phyloP scores from a whole-genome alignment of 805 yeast genomes.

The Maudiozyma pseudohumilis region DNA sequence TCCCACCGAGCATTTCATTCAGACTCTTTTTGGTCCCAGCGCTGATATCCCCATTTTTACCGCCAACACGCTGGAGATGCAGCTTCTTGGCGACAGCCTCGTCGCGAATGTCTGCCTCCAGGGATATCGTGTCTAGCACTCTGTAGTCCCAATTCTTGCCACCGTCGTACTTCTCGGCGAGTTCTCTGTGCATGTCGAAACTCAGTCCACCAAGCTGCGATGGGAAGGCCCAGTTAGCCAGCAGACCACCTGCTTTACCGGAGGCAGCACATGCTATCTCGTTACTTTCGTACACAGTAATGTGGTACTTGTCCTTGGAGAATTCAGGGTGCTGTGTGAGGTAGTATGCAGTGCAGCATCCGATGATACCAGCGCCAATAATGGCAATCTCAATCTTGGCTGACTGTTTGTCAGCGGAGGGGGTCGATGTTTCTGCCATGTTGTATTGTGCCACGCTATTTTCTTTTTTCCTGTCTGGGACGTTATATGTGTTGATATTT shows the following conservation, averaged over 20 bases:
- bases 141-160: constrained; percentile 88
- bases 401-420: constrained; percentile 14
- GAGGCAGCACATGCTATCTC: constrained; percentile 96
- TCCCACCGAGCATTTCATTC: constrained; percentile 1
- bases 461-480: no score
- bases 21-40: not conserved
- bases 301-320: constrained; percentile 62
- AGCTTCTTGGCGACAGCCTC: constrained; percentile 6
- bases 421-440: no score
- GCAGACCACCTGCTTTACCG: constrained; percentile 93
- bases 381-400: constrained; percentile 71
- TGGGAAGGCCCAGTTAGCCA: constrained; percentile 96
- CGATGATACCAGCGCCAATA: constrained; percentile 93
- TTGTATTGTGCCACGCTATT: no score
- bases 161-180: constrained; percentile 74
- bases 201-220: constrained; percentile 85
- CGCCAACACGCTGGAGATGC: not conserved
- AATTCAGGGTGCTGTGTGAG: constrained; percentile 74
- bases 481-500: no score
- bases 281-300: constrained; percentile 78
- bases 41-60: not conserved
- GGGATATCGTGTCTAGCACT: constrained; percentile 70
- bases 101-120: constrained; percentile 67
- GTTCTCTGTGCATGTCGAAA: constrained; percentile 73
- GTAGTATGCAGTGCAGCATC: constrained; percentile 89